Evolutionary conservation across 2,329 filamentous ascomycete species (phyloP).

Genomic region (Aureobasidium sp.): DNA sequence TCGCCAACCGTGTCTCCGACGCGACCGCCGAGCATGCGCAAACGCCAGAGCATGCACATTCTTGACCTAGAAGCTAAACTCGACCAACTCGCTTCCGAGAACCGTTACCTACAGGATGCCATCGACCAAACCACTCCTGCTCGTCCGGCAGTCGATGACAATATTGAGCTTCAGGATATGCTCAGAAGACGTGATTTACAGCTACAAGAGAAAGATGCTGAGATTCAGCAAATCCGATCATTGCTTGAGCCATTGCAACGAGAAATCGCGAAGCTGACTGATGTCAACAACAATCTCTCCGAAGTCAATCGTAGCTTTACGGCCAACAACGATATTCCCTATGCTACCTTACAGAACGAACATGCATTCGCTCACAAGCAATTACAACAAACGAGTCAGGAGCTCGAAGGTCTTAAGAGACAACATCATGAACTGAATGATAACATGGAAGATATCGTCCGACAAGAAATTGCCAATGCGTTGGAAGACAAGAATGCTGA

Average conservation of each 20-base stretch:
- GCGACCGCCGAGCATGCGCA: conserved; percentile 89
- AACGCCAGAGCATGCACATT: conserved; percentile 95
- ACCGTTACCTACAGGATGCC: conserved; percentile 68
- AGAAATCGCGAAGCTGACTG: conserved; percentile 71
- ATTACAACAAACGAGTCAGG: conserved; percentile 55
- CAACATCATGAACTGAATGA: conserved; percentile 57
- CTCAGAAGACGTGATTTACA: conserved; percentile 60
- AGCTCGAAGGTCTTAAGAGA: conserved; percentile 61
- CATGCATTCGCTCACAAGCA: conserved; percentile 49
- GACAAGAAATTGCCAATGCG: conserved; percentile 54
- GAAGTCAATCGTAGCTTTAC: conserved; percentile 72
- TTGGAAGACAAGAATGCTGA: conserved; percentile 79
- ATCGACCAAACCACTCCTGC: conserved; percentile 34
- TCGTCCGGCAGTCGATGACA: conserved; percentile 45
- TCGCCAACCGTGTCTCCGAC: conserved; percentile 81
- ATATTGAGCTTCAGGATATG: conserved; percentile 42
- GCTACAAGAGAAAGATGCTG: conserved; percentile 73
- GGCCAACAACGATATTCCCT: conserved; percentile 66
- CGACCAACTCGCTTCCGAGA: conserved; percentile 79
- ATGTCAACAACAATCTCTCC: conserved; percentile 73
- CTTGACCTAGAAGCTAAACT: conserved; percentile 77
- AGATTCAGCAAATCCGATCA: conserved; percentile 75
- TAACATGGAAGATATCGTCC: conserved; percentile 56
- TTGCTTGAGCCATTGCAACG: conserved; percentile 73
- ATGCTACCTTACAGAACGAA: conserved; percentile 59